Evolutionary conservation across 1,284 basidiomycete genomes (phyloP), one percentile per base, ranked within the genome.

Genomic region (Meira nashicola): DNA sequence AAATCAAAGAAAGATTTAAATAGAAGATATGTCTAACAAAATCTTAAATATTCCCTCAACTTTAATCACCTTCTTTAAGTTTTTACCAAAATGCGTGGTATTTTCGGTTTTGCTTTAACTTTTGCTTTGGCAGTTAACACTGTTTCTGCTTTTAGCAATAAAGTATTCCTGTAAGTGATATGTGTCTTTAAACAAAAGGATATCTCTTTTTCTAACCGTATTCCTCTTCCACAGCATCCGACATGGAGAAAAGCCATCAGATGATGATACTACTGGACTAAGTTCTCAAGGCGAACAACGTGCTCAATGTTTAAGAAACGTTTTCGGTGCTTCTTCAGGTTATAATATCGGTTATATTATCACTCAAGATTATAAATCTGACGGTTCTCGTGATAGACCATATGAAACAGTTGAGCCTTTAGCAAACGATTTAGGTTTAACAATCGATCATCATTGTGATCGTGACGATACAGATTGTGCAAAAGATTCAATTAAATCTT

Each of bases 401-500:
- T 71, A 67, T 60, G 59, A 67, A 38, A 79, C 79, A 11, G 79
- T 79, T 46, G 64, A 68, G 55, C 69, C 71, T 2, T 65, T 79
- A 15, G 77, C 76, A 1, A 44, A 70, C 8, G 61, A 67, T 40
- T 65, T 79, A 10, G 74, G 73, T 8, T 52, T 79, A 17, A 58
- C 44, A 8, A 67, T 80, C 44, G 70, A 79, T 60, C 68, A 71
- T 19, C 59, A 64, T 37, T 79, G 75, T 62, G 68, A 77, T 25
- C 65, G 70, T 25, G 70, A 76, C 41, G 78, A 79, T 39, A 48
- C 65, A 11, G 54, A 65, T 44, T 78, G 78, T 57, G 78, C 74
- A 1, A 51, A 57, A 10, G 39, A 57, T 11, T 57, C 64, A 37
- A 67, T 79, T 11, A 46, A 58, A n/a, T 52, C 56, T 25, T 77